These are phyloP conservation scores for Solanum medicagineum DNA, from an alignment of 257 asterid genomes.

Conservation along the genomic window DNA sequence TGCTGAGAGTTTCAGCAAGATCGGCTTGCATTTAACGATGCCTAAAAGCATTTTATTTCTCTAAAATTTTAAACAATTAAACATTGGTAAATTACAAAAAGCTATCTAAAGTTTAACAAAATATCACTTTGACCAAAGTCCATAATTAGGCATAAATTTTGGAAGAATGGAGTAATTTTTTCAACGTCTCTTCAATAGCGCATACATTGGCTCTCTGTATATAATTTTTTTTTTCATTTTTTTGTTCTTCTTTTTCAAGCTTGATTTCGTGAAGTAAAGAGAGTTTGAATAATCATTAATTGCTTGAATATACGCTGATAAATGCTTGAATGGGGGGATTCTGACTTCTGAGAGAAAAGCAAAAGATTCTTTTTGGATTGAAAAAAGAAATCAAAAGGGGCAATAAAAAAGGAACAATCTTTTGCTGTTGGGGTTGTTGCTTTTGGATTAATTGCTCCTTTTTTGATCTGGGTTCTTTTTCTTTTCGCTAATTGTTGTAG, in stretches of 20 bases:
- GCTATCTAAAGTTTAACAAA: not conserved
- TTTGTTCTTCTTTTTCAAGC: not conserved
- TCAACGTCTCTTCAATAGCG: not conserved
- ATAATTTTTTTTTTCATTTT: not conserved
- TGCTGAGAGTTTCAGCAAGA: too few relatives aligned
- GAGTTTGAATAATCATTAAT: not conserved
- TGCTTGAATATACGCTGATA: not conserved
- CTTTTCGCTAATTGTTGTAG: slow-evolving; percentile 16
- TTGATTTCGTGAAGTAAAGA: not conserved
- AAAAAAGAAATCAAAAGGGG: not conserved
- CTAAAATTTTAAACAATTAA: not conserved
- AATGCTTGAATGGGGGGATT: not conserved
- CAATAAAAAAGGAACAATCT: not conserved
- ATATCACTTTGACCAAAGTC: not conserved
- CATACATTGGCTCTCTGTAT: not conserved
- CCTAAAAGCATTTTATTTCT: too few relatives aligned
- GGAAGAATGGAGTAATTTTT: not conserved
- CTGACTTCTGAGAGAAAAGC: not conserved
- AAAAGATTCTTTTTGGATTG: slow-evolving; percentile 14
- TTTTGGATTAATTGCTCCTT: slow-evolving; percentile 10
- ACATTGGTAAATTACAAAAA: not conserved
- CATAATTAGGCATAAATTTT: not conserved
- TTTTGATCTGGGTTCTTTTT: slow-evolving; percentile 28
- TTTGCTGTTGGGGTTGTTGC: not conserved
- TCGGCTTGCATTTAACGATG: too few relatives aligned